Percentiles rank a stretch among this genome's conserved stretches.
Evolutionary conservation across 2,329 filamentous ascomycete species (phyloP).

Genomic region (Pseudogymnoascus sp.): DNA sequence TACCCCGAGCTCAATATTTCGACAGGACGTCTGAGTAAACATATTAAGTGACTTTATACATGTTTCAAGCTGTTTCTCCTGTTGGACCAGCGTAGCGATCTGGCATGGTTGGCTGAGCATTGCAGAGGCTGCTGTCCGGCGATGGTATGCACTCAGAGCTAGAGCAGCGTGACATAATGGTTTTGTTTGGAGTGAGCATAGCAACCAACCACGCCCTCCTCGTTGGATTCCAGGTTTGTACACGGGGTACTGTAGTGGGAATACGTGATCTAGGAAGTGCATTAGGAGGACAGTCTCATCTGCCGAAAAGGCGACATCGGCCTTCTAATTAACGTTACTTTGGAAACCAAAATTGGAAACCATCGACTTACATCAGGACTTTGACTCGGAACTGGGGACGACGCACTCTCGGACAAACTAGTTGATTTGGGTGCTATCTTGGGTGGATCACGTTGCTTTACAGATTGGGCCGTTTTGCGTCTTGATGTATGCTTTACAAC

Average conservation of each 20-base stretch:
- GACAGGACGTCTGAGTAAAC: slow-evolving; percentile 11
- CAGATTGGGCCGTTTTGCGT: slow-evolving; percentile 34
- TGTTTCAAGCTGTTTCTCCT: slow-evolving; percentile 24
- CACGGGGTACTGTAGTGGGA: slow-evolving; percentile 55
- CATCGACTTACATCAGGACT: slow-evolving; percentile 9
- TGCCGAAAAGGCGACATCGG: slow-evolving; percentile 10
- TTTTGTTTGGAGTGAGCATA: slow-evolving; percentile 49
- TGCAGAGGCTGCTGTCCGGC: slow-evolving; percentile 28
- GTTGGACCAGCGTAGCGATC: slow-evolving; percentile 12
- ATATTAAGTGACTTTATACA: slow-evolving; percentile 26
- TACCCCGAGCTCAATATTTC: slow-evolving; percentile 26
- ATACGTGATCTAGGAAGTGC: slow-evolving; percentile 54
- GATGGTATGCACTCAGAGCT: slow-evolving; percentile 44
- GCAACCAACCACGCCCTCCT: slow-evolving; percentile 52
- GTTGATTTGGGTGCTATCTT: slow-evolving; percentile 17
- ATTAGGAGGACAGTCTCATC: slow-evolving; percentile 34
- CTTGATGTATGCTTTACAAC: slow-evolving; percentile 40
- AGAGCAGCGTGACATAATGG: slow-evolving; percentile 49
- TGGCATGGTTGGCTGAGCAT: slow-evolving; percentile 10
- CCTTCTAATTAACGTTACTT: background rate
- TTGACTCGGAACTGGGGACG: slow-evolving; percentile 10
- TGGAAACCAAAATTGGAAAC: background rate
- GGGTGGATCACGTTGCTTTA: slow-evolving; percentile 10
- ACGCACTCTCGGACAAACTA: slow-evolving; percentile 9
- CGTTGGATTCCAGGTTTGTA: slow-evolving; percentile 48